These are phyloP conservation scores for Amphirosellinia nigrospora DNA, from an alignment of 495 filamentous ascomycete species.

Conservation along the genomic window DNA sequence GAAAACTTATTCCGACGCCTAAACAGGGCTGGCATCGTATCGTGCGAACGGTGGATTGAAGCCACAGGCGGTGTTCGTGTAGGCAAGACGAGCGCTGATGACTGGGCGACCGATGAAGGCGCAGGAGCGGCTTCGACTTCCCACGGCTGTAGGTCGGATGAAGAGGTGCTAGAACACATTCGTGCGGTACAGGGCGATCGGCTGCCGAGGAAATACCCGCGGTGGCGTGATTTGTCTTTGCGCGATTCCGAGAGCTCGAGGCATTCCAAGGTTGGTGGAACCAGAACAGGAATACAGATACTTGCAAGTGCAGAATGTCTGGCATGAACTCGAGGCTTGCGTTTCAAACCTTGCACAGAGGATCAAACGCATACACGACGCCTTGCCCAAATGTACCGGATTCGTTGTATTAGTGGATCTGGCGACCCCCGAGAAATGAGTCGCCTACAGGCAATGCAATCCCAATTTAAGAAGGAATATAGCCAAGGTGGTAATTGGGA, in stretches of 20 bases:
- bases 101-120: slow-evolving; percentile 80
- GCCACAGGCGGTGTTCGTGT: slow-evolving; percentile 53
- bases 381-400: slow-evolving; percentile 81
- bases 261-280: slow-evolving; percentile 84
- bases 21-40: slow-evolving; percentile 58
- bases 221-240: slow-evolving; percentile 89
- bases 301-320: slow-evolving; percentile 31
- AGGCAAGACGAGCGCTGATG: slow-evolving; percentile 81
- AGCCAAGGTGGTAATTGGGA: slow-evolving; percentile 81
- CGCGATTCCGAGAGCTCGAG: slow-evolving; percentile 84
- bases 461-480: slow-evolving; percentile 77
- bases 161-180: slow-evolving; percentile 72
- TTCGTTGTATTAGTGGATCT: slow-evolving; percentile 85
- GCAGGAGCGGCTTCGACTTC: slow-evolving; percentile 74
- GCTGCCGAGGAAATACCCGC: slow-evolving; percentile 65
- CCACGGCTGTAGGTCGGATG: slow-evolving; percentile 75
- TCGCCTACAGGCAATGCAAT: slow-evolving; percentile 74
- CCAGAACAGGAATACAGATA: slow-evolving; percentile 47
- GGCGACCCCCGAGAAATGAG: slow-evolving; percentile 84
- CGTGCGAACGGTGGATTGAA: slow-evolving; percentile 59
- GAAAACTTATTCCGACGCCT: slow-evolving; percentile 91
- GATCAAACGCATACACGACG: slow-evolving; percentile 73
- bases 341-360: slow-evolving; percentile 55
- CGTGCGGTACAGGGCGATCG: slow-evolving; percentile 71
- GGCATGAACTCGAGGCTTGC: slow-evolving; percentile 58